Evolutionary conservation across 225 moss, liverwort and hornwort genomes (phyloP), one percentile per base, ranked within the genome.

Genomic region (Physcomitrellopsis africana): DNA sequence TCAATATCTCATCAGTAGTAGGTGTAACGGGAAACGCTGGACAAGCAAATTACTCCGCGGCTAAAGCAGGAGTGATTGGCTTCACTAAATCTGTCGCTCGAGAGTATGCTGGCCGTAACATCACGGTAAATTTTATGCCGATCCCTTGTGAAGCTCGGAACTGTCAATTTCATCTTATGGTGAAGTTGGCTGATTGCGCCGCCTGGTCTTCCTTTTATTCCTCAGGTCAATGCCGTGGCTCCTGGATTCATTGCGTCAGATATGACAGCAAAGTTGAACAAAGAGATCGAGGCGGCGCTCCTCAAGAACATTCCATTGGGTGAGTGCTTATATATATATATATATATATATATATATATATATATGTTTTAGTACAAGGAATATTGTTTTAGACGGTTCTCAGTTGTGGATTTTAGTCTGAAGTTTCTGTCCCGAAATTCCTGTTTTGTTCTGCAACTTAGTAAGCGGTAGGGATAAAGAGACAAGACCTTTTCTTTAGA

Each of bases 41-140:
- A 57, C 96, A 94, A 87, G 89, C 94, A 15, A 96, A 96, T 52
- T 96, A 96, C 63, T 87, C 96, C 51, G 96, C 94, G 72, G 96
- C 96, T 5, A 94, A 96, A 85, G 96, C 96, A 45, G 96, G 96
- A 59, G 94, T 96, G 37, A 90, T 96, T 62, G 96, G 96, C 52
- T 90, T 96, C 47, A 92, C 96, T 8, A 96, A 96, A 77, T 79
- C 89, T 9, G 85, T 96, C 17, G 90, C 90, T 45, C 81, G 87
- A 9, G 90, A 90, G 54, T 90, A 87, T 62, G 87, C 87, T 12
- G 73, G 83, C 47, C 85, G 90, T 43, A 81, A 79, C 52, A 79
- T 90, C 45, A 85, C 85, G 54, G 90, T 88, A 76, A 84, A 69
- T 59, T 64, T n/a, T 5, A 37, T 20, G 17, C 62, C 13, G 3